Base-by-base conservation (phyloP, 495 filamentous ascomycete species). In the Penicillium turbatum region DNA sequence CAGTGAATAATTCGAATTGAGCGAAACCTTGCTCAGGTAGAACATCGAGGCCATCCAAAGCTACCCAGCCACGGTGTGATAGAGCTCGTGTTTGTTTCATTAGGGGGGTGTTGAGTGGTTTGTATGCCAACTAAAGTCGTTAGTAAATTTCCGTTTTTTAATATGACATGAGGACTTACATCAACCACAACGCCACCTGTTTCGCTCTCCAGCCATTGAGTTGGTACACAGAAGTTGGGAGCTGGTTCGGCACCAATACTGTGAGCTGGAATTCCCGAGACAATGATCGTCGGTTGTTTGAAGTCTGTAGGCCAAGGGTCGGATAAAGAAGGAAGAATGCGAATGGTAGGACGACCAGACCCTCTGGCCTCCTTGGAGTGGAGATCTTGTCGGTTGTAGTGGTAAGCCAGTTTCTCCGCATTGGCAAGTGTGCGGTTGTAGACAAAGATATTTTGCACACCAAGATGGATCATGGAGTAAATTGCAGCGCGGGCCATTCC, bases 401-500 rank as follows among this genome's bases (percentile, higher is more conserved):
- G 87, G 5, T 69, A 60, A 3, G 85, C 87, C 6, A 92, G 78
- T 13, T 79, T 77, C 26, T 82, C 68, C 0, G 86, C 85, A 40
- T 82, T 82, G 17, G 66, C 65, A 8, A 73, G 56, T 0, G 85
- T 88, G 15, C 86, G 78, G 54, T 91, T 90, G 62, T 79, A 84
- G 35, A 91, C 71, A 51, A 90, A 88, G 8, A 92, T 83, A 47
- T 89, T 82, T 37, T 82, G 81, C 44, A 87, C 86, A 0, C 88
- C 88, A 3, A 91, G 72, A 61, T 87, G 84, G 42, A 89, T 82
- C 66, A 92, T 75, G 2, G 88, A 85, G 60, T 91, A 91, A 16
- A 90, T 78, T n/a, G 87, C 85, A 5, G 87, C 86, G 17, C 88
- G 78, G 8, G 86, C 88, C 85, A 89, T 90, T 24, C 88, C 87